A percentile compares a stretch with the other conserved stretches of the same genome.
Conservation (phyloP, 176 grass and related monocot species). For the Areca catechu region DNA sequence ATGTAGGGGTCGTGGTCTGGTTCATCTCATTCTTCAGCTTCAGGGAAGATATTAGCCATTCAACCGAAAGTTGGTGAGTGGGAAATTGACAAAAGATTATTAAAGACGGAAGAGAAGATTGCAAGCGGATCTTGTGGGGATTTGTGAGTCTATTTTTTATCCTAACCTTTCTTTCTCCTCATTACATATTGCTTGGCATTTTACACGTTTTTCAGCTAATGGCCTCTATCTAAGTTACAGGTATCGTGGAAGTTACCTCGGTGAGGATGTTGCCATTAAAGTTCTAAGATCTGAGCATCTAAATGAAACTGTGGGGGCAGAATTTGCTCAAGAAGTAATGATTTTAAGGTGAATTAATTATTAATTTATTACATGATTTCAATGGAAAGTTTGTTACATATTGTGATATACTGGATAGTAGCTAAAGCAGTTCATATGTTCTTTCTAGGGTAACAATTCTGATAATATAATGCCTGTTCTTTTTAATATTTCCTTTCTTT, state of each 20-base stretch:
- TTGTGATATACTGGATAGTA: background rate
- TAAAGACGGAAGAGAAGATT: conserved; percentile 76
- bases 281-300: conserved; percentile 86
- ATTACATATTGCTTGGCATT: background rate
- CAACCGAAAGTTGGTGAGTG: conserved; percentile 81
- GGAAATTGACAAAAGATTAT: conserved; percentile 77
- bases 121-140: conserved; percentile 94
- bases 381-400: background rate
- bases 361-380: conserved; percentile 3
- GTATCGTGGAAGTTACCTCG: conserved; percentile 81
- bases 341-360: conserved; percentile 70
- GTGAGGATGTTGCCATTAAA: conserved; percentile 95
- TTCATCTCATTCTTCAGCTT: conserved; percentile 94
- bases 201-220: background rate
- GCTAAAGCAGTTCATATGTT: background rate
- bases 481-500: too few relatives aligned
- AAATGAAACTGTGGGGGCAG: conserved; percentile 66
- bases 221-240: conserved; percentile 29
- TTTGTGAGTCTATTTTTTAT: conserved; percentile 48
- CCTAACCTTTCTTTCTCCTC: too few relatives aligned
- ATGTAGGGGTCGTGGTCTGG: conserved; percentile 97
- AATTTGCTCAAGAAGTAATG: conserved; percentile 94
- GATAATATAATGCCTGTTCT: too few relatives aligned
- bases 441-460: too few relatives aligned
- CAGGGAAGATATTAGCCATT: conserved; percentile 68